Evolutionary conservation across 2,329 filamentous ascomycete species (phyloP).

Genomic region (Cladosporium sp.): DNA sequence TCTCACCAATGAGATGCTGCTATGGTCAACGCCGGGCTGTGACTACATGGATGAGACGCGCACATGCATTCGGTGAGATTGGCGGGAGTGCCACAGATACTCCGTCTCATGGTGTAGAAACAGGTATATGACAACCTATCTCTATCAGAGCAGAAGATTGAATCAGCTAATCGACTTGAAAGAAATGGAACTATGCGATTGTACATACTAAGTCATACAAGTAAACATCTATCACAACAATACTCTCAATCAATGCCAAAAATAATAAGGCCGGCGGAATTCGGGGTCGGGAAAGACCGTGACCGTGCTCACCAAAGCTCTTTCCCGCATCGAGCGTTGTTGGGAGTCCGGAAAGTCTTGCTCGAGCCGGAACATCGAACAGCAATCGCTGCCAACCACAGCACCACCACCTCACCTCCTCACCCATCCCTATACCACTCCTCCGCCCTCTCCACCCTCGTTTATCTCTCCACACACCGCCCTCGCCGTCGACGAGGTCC

Average conservation of each 20-base stretch:
- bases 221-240: not conserved
- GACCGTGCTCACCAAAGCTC: slow-evolving; percentile 11
- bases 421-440: slow-evolving; percentile 7
- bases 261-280: slow-evolving; percentile 3
- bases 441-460: not conserved
- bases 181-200: not conserved
- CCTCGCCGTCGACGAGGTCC: slow-evolving; percentile 14
- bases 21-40: not conserved
- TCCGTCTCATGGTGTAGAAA: not conserved
- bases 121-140: not conserved
- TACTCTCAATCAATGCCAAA: not conserved
- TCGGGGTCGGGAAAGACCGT: slow-evolving; percentile 2
- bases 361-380: slow-evolving; percentile 1
- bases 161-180: not conserved
- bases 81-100: not conserved
- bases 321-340: slow-evolving; percentile 11
- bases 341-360: slow-evolving; percentile 5
- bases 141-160: not conserved
- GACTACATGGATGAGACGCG: not conserved
- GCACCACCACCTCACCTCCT: slow-evolving; percentile 11
- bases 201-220: not conserved
- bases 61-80: not conserved
- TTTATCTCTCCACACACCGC: not conserved
- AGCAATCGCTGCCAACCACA: not conserved
- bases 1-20: not conserved